Evolutionary conservation across 805 yeast genomes (phyloP), one percentile per base, ranked within the genome.

Genomic region (Kazachstania bromeliacearum): DNA sequence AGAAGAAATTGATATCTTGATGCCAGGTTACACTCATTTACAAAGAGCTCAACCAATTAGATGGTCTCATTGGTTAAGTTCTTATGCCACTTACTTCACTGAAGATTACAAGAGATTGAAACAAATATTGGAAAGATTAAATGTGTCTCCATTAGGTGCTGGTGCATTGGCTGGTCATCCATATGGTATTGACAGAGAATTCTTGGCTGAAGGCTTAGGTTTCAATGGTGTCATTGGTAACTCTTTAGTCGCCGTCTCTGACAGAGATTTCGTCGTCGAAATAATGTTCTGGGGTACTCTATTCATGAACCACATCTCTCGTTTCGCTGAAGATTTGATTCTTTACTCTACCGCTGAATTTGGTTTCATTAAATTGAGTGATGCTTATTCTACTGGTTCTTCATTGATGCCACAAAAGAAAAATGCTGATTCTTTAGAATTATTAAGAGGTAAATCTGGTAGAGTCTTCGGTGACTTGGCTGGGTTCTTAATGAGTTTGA

Each of bases 141-240:
- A 94, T 58, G 76, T 72, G 48, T 80, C 87, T 25, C 99, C 99
- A 30, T 70, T 92, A 42, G 99, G 99, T 37, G 78, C 89, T 4
- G 99, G 99, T 51, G 99, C 99, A 6, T 71, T 92, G 42, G 98
- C 99, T 14, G 99, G 99, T 39, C 98, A 92, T 59, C 98, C 99
- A 27, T 92, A 88, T 55, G 97, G 97, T n/a, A 85, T 92, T 46
- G 97, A 92, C 63, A 74, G 99, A 57, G 95, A 89, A 57, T 87
- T 64, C 52, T 62, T 92, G 46, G 95, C 96, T 17, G 54, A 70
- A 33, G 82, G 77, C 14, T 70, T 92, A 29, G 94, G 89, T 0
- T 92, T 92, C 51, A 63, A 68, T 37, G 79, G 87, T 4, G 87
- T 85, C 32, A 88, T 92, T 66, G 97, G 97, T 37, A 92, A 92